These are phyloP conservation scores for Hypomyces perniciosus DNA, from an alignment of 2,329 filamentous ascomycete genomes.

Conservation along the genomic window DNA sequence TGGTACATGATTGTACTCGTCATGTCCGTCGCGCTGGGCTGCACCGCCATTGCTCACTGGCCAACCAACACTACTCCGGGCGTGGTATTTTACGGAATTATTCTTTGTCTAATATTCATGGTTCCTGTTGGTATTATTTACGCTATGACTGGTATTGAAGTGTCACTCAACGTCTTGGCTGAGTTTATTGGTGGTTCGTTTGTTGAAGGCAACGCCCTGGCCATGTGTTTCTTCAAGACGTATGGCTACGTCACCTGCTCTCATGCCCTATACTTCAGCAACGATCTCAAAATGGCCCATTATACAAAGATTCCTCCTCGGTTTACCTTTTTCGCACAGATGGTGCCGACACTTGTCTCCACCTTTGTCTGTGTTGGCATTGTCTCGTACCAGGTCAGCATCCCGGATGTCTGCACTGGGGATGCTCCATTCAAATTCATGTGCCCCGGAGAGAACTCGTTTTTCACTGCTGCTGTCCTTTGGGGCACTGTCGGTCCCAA, in stretches of 20 bases:
- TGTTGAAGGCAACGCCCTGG: conserved; percentile 19
- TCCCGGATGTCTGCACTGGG: conserved; percentile 32
- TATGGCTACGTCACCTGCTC: conserved; percentile 34
- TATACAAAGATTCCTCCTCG: conserved; percentile 45
- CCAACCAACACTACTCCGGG: conserved; percentile 35
- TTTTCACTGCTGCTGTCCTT: conserved; percentile 31
- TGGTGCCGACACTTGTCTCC: conserved; percentile 39
- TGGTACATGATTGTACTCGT: conserved; percentile 39
- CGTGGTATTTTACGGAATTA: conserved; percentile 36
- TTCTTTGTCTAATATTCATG: conserved; percentile 34
- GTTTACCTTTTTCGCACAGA: conserved; percentile 42
- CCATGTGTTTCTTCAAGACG: conserved; percentile 22
- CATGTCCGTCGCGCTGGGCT: conserved; percentile 22
- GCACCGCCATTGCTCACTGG: conserved; percentile 29
- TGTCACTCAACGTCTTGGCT: conserved; percentile 35
- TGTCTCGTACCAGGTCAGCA: conserved; percentile 20
- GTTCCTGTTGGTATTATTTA: conserved; percentile 39
- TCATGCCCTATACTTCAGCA: conserved; percentile 38
- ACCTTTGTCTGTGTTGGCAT: conserved; percentile 12
- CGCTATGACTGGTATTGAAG: conserved; percentile 39
- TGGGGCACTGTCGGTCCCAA: conserved; percentile 35
- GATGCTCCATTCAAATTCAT: conserved; percentile 5
- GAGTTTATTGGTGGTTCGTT: conserved; percentile 33
- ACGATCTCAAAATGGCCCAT: conserved; percentile 46
- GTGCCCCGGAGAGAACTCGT: conserved; percentile 6